Base-by-base conservation (phyloP, 2,329 filamentous ascomycete species). In the Aspergillus cejpii region DNA sequence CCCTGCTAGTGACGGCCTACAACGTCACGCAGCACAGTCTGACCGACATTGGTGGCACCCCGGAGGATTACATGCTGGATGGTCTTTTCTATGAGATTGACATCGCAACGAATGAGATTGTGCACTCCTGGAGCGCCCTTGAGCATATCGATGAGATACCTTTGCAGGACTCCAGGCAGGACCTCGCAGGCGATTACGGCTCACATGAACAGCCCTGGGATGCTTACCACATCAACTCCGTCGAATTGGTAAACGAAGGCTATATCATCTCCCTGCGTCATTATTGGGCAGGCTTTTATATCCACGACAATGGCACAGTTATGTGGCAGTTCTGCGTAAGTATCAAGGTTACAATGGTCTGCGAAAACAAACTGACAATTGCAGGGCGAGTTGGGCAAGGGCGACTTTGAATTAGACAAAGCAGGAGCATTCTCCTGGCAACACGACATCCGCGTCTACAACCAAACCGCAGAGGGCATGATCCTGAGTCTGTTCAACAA, bases 261-360 rank as follows among this genome's bases (percentile, higher is more conserved):
- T 67, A 63, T 31, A 45, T 67, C 6, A 50, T 67, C n/a, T 66
- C 63, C 15, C 44, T 63, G 19, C 63, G 64, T n/a, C 62, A 65
- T 47, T 60, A 57, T 36, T 66, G 62, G 57, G 61, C 60, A 5
- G 62, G 53, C 1, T 64, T 56, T 33, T 61, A 62, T 24, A 31
- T 66, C 11, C 51, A 59, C 46, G 54, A 55, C 24, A 56, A 65
- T 31, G 62, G 62, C 14, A 50, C 53, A 1, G 48, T 65, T n/a
- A 43, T 51, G 34, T 65, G 62, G 61, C 47, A 48, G 21, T 33
- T 64, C 5, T 53, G 49, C 34, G 57, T 57, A 52, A 38, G 53
- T 45, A 23, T 19, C 3, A n/a, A n/a, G n/a, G n/a, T n/a, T n/a
- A n/a, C n/a, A n/a, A n/a, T n/a, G n/a, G n/a, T n/a, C n/a, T n/a